Conservation (phyloP, 164 flowering plant genomes). For the Piper longum region DNA sequence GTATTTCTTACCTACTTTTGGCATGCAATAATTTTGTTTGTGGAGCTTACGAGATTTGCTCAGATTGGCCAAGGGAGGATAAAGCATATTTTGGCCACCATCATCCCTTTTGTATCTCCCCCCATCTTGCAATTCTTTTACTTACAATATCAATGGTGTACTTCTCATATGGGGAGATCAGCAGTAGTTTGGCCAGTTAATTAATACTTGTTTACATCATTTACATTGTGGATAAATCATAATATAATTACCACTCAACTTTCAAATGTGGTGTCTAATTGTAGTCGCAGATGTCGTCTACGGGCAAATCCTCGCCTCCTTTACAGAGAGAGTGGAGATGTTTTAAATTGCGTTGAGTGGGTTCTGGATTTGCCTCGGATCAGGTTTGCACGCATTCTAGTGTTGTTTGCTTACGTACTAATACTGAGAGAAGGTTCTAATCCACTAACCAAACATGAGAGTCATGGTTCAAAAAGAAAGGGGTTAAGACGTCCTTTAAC, state of each 20-base stretch:
- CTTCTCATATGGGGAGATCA: background rate
- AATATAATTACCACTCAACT: background rate
- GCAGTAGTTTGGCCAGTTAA: constrained; percentile 5
- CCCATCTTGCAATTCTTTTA: background rate
- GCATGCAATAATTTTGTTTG: background rate
- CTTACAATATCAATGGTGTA: background rate
- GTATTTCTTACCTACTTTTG: background rate
- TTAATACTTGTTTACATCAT: background rate
- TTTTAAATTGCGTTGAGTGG: background rate
- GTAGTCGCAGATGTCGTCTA: constrained; percentile 3
- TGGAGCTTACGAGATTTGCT: background rate
- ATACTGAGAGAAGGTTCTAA: constrained; percentile 11
- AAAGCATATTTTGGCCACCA: constrained; percentile 23
- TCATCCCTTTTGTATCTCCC: background rate
- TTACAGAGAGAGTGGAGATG: constrained; percentile 1
- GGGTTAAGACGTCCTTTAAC: too few species aligned
- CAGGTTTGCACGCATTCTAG: constrained; percentile 5
- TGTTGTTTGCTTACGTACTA: constrained; percentile 18
- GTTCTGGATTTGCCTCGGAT: constrained; percentile 2
- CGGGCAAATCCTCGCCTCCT: constrained; percentile 3
- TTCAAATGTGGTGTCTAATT: background rate
- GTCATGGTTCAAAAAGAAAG: background rate
- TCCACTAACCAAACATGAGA: constrained; percentile 25
- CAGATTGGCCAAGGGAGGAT: constrained; percentile 29
- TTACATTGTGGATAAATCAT: background rate